phyloP scores from a whole-genome alignment of 2,329 filamentous ascomycete genomes.

The Cladophialophora immunda region DNA sequence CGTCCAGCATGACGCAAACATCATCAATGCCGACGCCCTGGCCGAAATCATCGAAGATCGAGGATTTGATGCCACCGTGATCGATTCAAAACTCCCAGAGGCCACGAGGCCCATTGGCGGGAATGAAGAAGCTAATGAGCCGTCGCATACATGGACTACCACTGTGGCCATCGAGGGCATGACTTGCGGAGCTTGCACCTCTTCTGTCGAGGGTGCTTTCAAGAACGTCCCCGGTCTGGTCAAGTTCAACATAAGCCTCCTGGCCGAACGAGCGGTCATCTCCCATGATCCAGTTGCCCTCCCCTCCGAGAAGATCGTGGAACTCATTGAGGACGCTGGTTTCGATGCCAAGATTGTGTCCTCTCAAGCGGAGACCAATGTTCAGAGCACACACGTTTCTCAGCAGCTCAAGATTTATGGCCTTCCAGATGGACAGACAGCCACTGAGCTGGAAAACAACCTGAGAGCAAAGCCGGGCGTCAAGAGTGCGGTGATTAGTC shows the following conservation, averaged over 20 bases:
- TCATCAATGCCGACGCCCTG: conserved; percentile 62
- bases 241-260: conserved; percentile 92
- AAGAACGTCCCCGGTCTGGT: conserved; percentile 77
- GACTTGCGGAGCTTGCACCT: conserved; percentile 97
- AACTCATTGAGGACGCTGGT: conserved; percentile 87
- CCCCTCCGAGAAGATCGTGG: conserved; percentile 75
- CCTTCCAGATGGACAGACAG: conserved; percentile 74
- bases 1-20: conserved; percentile 75
- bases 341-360: conserved; percentile 88
- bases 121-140: conserved; percentile 44
- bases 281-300: conserved; percentile 80
- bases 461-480: conserved; percentile 75
- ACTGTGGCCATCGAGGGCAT: conserved; percentile 93
- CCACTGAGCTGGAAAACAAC: conserved; percentile 73
- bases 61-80: conserved; percentile 80
- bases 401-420: conserved; percentile 88
- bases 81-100: conserved; percentile 68
- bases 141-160: conserved; percentile 67
- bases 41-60: conserved; percentile 70
- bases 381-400: conserved; percentile 65
- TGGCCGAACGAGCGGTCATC: conserved; percentile 90
- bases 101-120: conserved; percentile 46
- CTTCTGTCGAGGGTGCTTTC: conserved; percentile 86
- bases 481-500: conserved; percentile 74
- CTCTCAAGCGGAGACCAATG: conserved; percentile 68